Evolutionary conservation across 495 filamentous ascomycete species (phyloP).

Genomic region (Jackrogersella multiformis): DNA sequence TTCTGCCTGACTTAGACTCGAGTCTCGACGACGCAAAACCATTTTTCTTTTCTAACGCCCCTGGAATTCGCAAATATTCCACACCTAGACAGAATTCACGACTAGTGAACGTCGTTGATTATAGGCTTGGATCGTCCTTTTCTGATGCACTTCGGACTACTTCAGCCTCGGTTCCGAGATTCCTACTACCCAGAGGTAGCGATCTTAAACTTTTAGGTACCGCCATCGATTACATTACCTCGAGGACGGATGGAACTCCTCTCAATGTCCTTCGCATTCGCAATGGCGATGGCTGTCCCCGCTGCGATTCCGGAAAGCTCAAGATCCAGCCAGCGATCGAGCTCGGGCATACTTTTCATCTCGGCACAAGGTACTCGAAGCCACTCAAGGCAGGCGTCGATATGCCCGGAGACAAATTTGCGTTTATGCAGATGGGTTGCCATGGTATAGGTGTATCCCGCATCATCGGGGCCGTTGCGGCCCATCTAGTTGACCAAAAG

Average conservation of each 20-base stretch:
- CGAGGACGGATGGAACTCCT: slow-evolving; percentile 31
- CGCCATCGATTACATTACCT: slow-evolving; percentile 33
- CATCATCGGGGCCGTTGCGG: slow-evolving; percentile 86
- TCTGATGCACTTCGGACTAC: slow-evolving; percentile 20
- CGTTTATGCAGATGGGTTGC: slow-evolving; percentile 90
- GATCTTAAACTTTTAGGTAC: slow-evolving; percentile 43
- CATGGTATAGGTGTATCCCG: slow-evolving; percentile 95
- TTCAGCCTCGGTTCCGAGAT: not conserved
- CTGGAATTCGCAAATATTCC: slow-evolving; percentile 7
- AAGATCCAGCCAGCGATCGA: slow-evolving; percentile 79
- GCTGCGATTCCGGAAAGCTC: slow-evolving; percentile 71
- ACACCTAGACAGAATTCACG: slow-evolving; percentile 21
- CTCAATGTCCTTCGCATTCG: slow-evolving; percentile 70
- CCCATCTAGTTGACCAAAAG: slow-evolving; percentile 71
- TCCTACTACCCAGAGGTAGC: slow-evolving; percentile 41
- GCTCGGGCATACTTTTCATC: slow-evolving; percentile 93
- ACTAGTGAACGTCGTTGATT: slow-evolving; percentile 65
- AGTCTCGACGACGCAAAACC: slow-evolving; percentile 69
- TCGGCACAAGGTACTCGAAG: slow-evolving; percentile 86
- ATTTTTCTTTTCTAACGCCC: slow-evolving; percentile 58
- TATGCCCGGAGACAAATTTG: slow-evolving; percentile 35
- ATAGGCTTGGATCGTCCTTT: slow-evolving; percentile 50
- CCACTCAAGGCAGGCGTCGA: slow-evolving; percentile 66
- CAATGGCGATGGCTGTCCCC: slow-evolving; percentile 75
- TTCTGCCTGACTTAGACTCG: slow-evolving; percentile 78